These are phyloP conservation scores for Euphorbia lathyris DNA, from an alignment of 345 rosid genomes.

Conservation along the genomic window DNA sequence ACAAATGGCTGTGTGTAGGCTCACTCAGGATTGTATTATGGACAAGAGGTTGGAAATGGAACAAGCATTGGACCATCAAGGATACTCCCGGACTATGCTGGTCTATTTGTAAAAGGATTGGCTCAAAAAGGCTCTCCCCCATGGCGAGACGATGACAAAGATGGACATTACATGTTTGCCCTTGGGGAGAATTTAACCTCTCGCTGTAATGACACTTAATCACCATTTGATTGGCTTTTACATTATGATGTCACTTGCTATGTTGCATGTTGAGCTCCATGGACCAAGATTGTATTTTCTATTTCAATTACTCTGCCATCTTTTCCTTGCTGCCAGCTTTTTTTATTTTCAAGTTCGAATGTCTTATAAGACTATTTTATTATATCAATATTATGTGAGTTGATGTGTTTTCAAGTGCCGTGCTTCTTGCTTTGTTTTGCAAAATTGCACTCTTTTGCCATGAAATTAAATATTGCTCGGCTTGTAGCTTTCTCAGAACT, in stretches of 20 bases:
- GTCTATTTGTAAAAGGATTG: slow-evolving; percentile 53
- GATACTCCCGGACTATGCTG: slow-evolving; percentile 40
- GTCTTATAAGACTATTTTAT: not conserved
- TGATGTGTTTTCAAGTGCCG: not conserved
- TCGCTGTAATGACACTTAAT: slow-evolving; percentile 63
- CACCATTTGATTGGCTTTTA: slow-evolving; percentile 31
- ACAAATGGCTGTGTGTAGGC: slow-evolving; percentile 63
- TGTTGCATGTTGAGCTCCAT: slow-evolving; percentile 2
- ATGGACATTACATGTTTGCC: slow-evolving; percentile 69
- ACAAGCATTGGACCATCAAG: slow-evolving; percentile 55
- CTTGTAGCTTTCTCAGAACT: not conserved
- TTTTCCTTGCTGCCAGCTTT: not conserved
- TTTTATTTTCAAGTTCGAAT: not conserved
- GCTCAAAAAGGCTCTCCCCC: slow-evolving; percentile 60
- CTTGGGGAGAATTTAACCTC: slow-evolving; percentile 68
- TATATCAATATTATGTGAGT: not conserved
- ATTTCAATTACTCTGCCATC: not conserved
- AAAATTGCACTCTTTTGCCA: not conserved
- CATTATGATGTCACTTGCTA: slow-evolving; percentile 12
- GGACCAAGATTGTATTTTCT: not conserved
- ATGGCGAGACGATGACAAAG: slow-evolving; percentile 73
- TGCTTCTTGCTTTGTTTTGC: not conserved
- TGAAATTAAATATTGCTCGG: not conserved
- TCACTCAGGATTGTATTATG: slow-evolving; percentile 55
- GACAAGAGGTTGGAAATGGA: slow-evolving; percentile 60